Base-by-base conservation (phyloP, 2,329 filamentous ascomycete genomes). In the Celoporthe dispersa region DNA sequence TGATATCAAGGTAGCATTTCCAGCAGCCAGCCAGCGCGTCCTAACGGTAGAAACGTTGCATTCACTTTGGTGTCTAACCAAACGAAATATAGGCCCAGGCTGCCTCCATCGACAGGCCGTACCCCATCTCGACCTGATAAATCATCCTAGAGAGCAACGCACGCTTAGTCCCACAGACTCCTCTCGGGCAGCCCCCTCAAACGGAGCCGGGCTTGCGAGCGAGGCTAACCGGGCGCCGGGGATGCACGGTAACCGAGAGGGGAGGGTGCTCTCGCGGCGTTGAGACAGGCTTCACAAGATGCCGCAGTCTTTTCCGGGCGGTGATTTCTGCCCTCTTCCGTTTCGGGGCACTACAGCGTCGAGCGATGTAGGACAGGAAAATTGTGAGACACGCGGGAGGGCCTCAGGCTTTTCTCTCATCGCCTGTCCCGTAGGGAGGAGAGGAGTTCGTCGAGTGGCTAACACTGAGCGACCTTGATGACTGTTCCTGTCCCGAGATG, bases 211-310 rank as follows among this genome's bases (percentile, higher is more conserved):
- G 25, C 41, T 68, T 61, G 55, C 66, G 69, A 48, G 62, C 57
- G 59, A 69, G 59, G 64, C 68, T 62, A 51, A 55, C 64, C 64
- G 64, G 41, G 63, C 69, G 25, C 14, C 16, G 57, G 60, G 70
- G 70, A 51, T 71, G 65, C 70, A 71, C 67, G 70, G 70, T 69
- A 67, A 71, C 37, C 64, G 70, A 71, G 64, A 68, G 67, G 67
- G 70, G 61, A 64, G 64, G 22, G 44, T 22, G 22, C 44, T 67
- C 70, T 60, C 67, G 67, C 67, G 64, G 70, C 51, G 64, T 65
- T 51, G 67, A 68, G 48, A 62, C 48, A 37, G 44, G 35, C 51
- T 28, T 67, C 67, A 69, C 70, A 67, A 71, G 67, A 71, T 71
- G 64, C 59, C 60, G 67, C 64, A 69, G 63, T 69, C 64, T 28